phyloP scores from a whole-genome alignment of 2,329 filamentous ascomycete genomes.

The Colletotrichum karsti region DNA sequence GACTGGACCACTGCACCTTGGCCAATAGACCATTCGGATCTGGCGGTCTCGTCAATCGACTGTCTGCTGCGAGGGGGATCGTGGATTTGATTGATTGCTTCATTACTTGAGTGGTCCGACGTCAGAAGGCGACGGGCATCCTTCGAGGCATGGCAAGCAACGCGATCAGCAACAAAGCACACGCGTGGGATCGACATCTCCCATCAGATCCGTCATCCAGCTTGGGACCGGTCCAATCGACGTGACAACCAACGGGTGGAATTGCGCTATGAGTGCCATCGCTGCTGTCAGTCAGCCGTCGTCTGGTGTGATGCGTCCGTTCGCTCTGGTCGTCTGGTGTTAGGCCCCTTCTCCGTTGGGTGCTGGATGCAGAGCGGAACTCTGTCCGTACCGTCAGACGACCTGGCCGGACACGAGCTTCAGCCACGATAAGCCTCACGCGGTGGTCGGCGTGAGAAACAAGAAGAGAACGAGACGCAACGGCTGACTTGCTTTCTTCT shows the following conservation, averaged over 20 bases:
- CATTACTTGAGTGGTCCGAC: background rate
- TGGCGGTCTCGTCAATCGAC: background rate
- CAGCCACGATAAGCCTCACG: background rate
- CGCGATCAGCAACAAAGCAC: background rate
- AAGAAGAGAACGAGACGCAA: background rate
- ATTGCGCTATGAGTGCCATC: conserved; percentile 1
- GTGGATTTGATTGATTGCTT: conserved; percentile 4
- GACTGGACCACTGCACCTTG: background rate
- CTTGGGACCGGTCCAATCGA: background rate
- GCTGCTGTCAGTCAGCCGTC: conserved; percentile 22
- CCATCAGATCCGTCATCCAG: background rate
- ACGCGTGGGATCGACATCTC: background rate
- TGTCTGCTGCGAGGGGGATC: background rate
- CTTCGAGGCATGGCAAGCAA: background rate
- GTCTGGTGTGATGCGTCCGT: conserved; percentile 17
- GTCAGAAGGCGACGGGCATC: background rate
- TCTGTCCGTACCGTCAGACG: background rate
- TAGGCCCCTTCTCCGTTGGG: background rate
- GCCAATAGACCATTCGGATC: conserved; percentile 2
- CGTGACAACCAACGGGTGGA: conserved; percentile 1
- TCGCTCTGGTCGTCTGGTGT: background rate
- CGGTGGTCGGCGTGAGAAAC: too few relatives aligned
- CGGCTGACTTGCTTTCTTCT: background rate
- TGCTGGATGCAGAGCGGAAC: background rate
- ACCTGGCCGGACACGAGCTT: background rate